A percentile compares a stretch with the other conserved stretches of the same genome.
These are phyloP conservation scores for Helotiales sp. DNA, from an alignment of 2,329 filamentous ascomycete genomes.

Conservation along the genomic window DNA sequence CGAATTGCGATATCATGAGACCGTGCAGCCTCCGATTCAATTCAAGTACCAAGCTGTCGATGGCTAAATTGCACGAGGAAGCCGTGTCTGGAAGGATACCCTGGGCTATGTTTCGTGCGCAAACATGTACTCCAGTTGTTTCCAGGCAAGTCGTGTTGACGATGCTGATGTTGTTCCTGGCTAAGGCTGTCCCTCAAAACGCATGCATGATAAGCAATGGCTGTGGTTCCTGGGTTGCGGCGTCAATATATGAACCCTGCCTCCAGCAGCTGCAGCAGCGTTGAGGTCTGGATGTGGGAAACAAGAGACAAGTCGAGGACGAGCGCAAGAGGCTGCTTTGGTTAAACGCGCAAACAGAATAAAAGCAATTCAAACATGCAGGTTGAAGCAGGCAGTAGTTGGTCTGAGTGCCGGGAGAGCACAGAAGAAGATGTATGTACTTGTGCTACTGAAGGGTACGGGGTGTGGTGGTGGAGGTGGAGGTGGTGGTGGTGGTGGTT, in stretches of 20 bases:
- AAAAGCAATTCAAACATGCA: constrained; percentile 37
- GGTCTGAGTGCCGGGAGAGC: constrained; percentile 27
- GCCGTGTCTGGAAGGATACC: constrained; percentile 22
- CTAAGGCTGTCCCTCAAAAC: constrained; percentile 43
- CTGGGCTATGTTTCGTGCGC: constrained; percentile 27
- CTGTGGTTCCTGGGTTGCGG: constrained; percentile 39
- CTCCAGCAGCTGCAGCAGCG: constrained; percentile 38
- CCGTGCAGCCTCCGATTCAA: constrained; percentile 42
- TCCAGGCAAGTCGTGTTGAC: constrained; percentile 32
- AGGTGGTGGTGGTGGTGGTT: not conserved
- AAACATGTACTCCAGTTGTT: constrained; percentile 25
- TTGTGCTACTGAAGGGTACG: constrained; percentile 16
- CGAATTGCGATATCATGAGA: constrained; percentile 44
- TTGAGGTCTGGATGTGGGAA: constrained; percentile 29
- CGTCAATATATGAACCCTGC: constrained; percentile 41
- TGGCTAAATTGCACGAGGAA: not conserved
- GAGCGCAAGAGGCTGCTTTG: constrained; percentile 34
- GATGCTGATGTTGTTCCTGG: constrained; percentile 42
- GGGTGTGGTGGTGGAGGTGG: not conserved
- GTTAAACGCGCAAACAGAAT: constrained; percentile 38
- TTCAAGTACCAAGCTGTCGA: not conserved
- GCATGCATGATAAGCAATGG: constrained; percentile 45
- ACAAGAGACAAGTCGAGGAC: constrained; percentile 30
- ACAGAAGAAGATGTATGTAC: constrained; percentile 23
- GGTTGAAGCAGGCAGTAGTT: constrained; percentile 16